Conservation (phyloP, 1,139 yeast species). For the Scheffersomyces parashehatae region DNA sequence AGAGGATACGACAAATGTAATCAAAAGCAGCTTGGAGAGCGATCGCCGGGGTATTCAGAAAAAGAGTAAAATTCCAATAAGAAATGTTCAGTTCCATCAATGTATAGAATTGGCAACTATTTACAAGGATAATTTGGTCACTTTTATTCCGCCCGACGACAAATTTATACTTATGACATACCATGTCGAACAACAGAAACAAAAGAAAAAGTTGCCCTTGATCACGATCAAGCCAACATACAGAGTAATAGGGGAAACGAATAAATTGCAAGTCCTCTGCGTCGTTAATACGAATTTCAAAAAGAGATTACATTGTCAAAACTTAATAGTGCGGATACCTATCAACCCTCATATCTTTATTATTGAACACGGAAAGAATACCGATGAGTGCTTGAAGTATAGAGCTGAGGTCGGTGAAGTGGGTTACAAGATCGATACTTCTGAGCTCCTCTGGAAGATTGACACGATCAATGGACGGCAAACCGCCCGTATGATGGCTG, state of each 20-base stretch:
- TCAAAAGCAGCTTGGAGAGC: background rate
- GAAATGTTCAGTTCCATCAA: constrained; percentile 50
- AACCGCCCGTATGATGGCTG: constrained; percentile 47
- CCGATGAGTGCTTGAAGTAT: constrained; percentile 29
- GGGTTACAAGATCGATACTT: constrained; percentile 42
- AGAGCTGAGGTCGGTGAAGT: constrained; percentile 47
- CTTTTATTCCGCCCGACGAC: constrained; percentile 51
- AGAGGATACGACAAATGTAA: background rate
- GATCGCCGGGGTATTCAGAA: constrained; percentile 1
- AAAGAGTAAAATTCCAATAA: constrained; percentile 30
- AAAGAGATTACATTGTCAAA: constrained; percentile 36
- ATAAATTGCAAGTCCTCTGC: constrained; percentile 38
- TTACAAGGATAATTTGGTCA: constrained; percentile 38
- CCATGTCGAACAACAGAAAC: constrained; percentile 42
- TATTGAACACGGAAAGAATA: constrained; percentile 30
- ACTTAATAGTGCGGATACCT: constrained; percentile 35
- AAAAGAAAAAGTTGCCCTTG: constrained; percentile 35
- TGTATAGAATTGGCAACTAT: constrained; percentile 43
- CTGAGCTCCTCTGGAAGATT: constrained; percentile 62
- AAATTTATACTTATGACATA: constrained; percentile 42
- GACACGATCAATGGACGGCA: constrained; percentile 55
- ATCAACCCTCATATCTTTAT: constrained; percentile 36
- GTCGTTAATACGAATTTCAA: constrained; percentile 35
- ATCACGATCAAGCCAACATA: constrained; percentile 40
- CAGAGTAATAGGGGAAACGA: constrained; percentile 20